A percentile compares a stretch with the other conserved stretches of the same genome.
phyloP scores from a whole-genome alignment of 2,329 filamentous ascomycete species.

The Pseudocercospora eumusae region DNA sequence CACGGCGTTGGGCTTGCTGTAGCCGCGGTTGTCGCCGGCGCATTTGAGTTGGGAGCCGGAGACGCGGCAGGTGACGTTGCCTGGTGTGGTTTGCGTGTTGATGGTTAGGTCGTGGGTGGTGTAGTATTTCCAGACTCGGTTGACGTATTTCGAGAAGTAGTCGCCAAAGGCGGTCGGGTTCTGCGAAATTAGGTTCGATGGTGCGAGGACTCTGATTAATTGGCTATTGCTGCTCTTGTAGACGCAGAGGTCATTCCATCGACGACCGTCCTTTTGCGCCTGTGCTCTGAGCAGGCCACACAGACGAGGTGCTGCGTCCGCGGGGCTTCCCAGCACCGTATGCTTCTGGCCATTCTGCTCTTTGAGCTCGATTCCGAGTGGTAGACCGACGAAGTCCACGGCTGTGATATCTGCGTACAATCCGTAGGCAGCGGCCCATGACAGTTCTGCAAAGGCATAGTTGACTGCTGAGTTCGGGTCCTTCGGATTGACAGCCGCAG shows the following conservation, averaged over 20 bases:
- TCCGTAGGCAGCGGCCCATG: slow-evolving; percentile 47
- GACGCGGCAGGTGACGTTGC: slow-evolving; percentile 57
- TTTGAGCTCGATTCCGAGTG: slow-evolving; percentile 55
- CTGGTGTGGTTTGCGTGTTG: slow-evolving; percentile 63
- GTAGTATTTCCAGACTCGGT: slow-evolving; percentile 55
- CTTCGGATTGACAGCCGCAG: slow-evolving; percentile 44
- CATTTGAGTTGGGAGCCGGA: slow-evolving; percentile 46
- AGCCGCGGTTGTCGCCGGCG: slow-evolving; percentile 46
- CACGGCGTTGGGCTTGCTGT: slow-evolving; percentile 57
- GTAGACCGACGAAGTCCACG: slow-evolving; percentile 44
- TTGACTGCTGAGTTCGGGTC: slow-evolving; percentile 47
- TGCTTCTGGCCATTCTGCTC: slow-evolving; percentile 49
- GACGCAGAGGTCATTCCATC: slow-evolving; percentile 63
- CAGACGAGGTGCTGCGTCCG: slow-evolving; percentile 58
- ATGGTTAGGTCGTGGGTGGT: slow-evolving; percentile 53
- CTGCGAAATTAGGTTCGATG: slow-evolving; percentile 47
- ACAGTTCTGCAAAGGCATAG: slow-evolving; percentile 50
- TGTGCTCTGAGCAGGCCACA: slow-evolving; percentile 58
- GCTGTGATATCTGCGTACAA: slow-evolving; percentile 48
- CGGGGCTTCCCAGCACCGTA: slow-evolving; percentile 59
- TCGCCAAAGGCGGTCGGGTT: slow-evolving; percentile 49
- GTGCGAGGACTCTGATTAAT: slow-evolving; percentile 46
- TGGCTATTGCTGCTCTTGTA: slow-evolving; percentile 40
- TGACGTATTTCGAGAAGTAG: slow-evolving; percentile 56
- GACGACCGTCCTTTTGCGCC: slow-evolving; percentile 54